Base-by-base conservation (phyloP, 2,329 filamentous ascomycete species). In the Paraconiothyrium sp. region DNA sequence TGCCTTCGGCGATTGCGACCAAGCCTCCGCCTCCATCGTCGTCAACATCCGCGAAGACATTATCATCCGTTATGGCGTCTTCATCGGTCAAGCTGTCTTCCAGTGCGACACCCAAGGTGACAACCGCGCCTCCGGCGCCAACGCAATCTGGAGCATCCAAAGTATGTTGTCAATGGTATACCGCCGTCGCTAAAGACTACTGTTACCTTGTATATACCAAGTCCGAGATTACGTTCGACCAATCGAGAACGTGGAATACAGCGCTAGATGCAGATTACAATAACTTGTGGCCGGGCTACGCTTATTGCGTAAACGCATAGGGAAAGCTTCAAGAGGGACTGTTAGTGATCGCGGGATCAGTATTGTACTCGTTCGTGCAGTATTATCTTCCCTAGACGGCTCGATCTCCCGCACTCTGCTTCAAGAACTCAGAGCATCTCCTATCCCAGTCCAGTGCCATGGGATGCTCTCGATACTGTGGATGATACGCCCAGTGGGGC, bases 81-180 rank as follows among this genome's bases (percentile, higher is more conserved):
- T 50, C 48, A 22, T 37, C 50, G 30, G 35, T 54, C 50, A 54
- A 54, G 54, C 39, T 48, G 37, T 56, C 54, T n/a, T 32, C 51
- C 39, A 54, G 30, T 54, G n/a, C 54, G 54, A 46, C 54, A 14
- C 11, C 54, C 24, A 56, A n/a, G 54, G 39, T 34, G 43, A 46
- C 54, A 30, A 30, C 41, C 43, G 54, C 54, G 11, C 54, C 54
- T 27, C 54, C 54, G 27, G 54, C 54, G 43, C 43, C 54, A 46
- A 56, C 54, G 27, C 54, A 56, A 24, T 47, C 54, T 47, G 54
- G 39, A 46, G 54, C 54, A 34, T 56, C 54, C 43, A 48, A 34
- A 24, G 37, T 39, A 11, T 56, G 54, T 39, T 47, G 30, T 56
- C 39, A 47, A 48, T 56, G 54, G 54, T 46, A 47, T 32, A 48